Evolutionary conservation across 805 yeast species (phyloP).

Genomic region (Candida jianshihensis): DNA sequence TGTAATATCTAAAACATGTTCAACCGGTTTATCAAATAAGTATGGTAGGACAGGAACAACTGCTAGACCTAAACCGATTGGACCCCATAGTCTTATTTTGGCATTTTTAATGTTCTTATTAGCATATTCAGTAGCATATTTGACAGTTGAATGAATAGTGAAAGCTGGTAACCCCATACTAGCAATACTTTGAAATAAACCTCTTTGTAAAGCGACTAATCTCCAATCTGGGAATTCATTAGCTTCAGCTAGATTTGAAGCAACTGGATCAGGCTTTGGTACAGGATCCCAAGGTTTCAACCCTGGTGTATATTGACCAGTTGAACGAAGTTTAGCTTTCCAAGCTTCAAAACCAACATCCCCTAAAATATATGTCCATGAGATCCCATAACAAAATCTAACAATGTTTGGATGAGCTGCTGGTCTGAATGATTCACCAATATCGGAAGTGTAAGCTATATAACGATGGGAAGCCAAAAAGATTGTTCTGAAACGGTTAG

Average conservation of each 20-base stretch:
- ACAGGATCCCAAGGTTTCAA: constrained; percentile 60
- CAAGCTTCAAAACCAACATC: constrained; percentile 72
- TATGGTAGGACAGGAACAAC: constrained; percentile 75
- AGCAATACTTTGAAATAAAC: constrained; percentile 75
- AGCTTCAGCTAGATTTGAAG: constrained; percentile 30
- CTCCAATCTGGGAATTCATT: constrained; percentile 59
- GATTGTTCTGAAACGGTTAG: constrained; percentile 66
- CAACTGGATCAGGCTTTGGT: constrained; percentile 32
- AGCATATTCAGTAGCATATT: constrained; percentile 58
- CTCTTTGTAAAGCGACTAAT: constrained; percentile 57
- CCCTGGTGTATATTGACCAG: constrained; percentile 56
- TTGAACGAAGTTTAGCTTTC: constrained; percentile 59
- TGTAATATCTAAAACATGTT: constrained; percentile 52
- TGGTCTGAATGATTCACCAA: constrained; percentile 83
- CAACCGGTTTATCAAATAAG: constrained; percentile 78
- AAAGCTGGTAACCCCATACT: constrained; percentile 85
- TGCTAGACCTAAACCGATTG: constrained; percentile 71
- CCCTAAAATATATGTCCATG: constrained; percentile 71
- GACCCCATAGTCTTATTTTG: constrained; percentile 56
- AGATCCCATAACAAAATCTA: constrained; percentile 57
- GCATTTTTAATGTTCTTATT: constrained; percentile 43
- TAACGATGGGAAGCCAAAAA: constrained; percentile 69
- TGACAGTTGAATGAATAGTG: constrained; percentile 72
- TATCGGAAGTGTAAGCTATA: constrained; percentile 81
- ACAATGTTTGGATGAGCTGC: constrained; percentile 69